Percentiles rank a stretch among this genome's conserved stretches.
These are phyloP conservation scores for Platanus orientalis DNA, from an alignment of 164 flowering plant species.

Conservation along the genomic window DNA sequence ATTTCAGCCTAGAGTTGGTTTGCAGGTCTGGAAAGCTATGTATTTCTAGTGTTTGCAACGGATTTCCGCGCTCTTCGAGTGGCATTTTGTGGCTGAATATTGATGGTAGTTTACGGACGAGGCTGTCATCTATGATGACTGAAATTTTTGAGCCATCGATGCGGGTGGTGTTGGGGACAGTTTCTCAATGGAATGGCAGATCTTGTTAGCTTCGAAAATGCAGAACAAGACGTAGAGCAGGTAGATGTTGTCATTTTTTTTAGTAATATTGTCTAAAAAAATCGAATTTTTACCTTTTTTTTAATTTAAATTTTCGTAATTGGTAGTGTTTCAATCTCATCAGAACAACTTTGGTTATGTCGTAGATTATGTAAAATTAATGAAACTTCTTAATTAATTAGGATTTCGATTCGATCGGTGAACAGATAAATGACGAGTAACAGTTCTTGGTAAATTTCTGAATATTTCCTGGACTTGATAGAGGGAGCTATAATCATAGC, in stretches of 20 bases:
- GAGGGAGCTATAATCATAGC: not conserved
- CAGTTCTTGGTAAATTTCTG: not conserved
- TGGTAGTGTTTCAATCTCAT: not conserved
- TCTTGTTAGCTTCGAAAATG: conserved; percentile 85
- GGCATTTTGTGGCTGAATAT: conserved; percentile 15
- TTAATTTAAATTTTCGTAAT: not conserved
- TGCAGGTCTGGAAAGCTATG: conserved; percentile 9
- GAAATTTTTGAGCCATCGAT: conserved; percentile 33
- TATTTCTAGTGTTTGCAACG: conserved; percentile 12
- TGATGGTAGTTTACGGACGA: conserved; percentile 33
- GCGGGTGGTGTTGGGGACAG: conserved; percentile 60
- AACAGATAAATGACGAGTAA: not conserved
- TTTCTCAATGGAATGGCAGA: conserved; percentile 98
- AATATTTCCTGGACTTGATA: not conserved
- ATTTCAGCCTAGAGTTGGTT: conserved; percentile 1
- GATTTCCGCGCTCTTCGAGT: not conserved
- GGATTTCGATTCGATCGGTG: not conserved
- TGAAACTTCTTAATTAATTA: not conserved
- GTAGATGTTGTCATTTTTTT: conserved; percentile 23
- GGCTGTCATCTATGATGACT: conserved; percentile 51
- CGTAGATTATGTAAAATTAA: not conserved
- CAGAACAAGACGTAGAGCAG: conserved; percentile 81
- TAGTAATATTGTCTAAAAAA: not conserved
- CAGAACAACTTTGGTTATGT: not conserved
- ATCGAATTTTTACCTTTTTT: not conserved